phyloP scores from a whole-genome alignment of 2,329 filamentous ascomycete genomes.

The Curvularia hawaiiensis region DNA sequence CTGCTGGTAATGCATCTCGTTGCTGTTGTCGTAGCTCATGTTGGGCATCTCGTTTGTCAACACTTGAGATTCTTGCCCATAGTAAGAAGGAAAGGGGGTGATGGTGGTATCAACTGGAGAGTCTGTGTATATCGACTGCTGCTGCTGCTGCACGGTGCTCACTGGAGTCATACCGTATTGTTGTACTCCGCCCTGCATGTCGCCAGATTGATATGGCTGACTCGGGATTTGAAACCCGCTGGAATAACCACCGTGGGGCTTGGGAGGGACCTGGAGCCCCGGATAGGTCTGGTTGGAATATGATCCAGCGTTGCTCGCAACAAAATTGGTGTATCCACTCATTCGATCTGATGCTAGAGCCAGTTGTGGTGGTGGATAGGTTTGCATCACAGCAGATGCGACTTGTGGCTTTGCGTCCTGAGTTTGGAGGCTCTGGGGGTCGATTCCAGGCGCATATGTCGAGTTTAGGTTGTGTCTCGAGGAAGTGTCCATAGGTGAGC shows the following conservation, averaged over 20 bases:
- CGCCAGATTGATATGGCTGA: conserved; percentile 34
- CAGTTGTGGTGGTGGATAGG: conserved; percentile 47
- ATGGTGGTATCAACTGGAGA: conserved; percentile 45
- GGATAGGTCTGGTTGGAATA: conserved; percentile 44
- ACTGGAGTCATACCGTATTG: conserved; percentile 38
- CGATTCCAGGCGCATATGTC: conserved; percentile 40
- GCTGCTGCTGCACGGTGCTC: conserved; percentile 37
- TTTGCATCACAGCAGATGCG: conserved; percentile 42
- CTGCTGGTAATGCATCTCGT: conserved; percentile 39
- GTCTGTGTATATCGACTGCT: conserved; percentile 40
- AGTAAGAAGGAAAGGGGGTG: conserved; percentile 40
- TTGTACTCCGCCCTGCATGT: conserved; percentile 29
- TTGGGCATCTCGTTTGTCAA: conserved; percentile 29
- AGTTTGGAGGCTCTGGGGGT: conserved; percentile 36
- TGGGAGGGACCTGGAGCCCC: conserved; percentile 38
- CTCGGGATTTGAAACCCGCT: conserved; percentile 38
- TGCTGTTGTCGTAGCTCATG: conserved; percentile 35
- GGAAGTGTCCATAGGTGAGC: conserved; percentile 39
- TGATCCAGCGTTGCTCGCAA: conserved; percentile 20
- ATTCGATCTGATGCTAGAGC: conserved; percentile 26
- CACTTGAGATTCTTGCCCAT: conserved; percentile 38
- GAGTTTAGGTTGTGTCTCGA: conserved; percentile 39
- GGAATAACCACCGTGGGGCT: conserved; percentile 35
- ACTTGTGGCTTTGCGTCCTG: conserved; percentile 27
- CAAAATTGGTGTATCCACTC: conserved; percentile 31